Conservation (phyloP, 108 stramenopile species). For the Thalassiosira profunda region DNA sequence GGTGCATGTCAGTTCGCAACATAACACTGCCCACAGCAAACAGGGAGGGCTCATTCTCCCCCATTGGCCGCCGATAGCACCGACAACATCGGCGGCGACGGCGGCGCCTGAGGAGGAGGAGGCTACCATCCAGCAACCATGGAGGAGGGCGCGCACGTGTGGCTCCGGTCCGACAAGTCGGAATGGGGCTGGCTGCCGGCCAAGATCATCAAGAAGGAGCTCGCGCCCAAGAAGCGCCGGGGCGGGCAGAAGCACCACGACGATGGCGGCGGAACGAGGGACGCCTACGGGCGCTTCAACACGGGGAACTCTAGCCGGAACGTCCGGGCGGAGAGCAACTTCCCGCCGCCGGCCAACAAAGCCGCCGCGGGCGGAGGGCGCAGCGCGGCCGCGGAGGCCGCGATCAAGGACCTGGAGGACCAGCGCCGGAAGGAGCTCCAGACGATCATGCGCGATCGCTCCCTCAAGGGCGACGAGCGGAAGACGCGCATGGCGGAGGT, state of each 20-base stretch:
- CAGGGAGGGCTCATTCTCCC: no score
- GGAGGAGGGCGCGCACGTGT: conserved; percentile 52
- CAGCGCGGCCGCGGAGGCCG: neutral
- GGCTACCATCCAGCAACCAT: conserved; percentile 27
- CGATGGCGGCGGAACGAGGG: no score
- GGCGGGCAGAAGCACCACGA: conserved; percentile 2
- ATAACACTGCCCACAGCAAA: no score
- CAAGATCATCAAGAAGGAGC: conserved; percentile 35
- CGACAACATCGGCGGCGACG: no score
- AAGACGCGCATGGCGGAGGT: conserved; percentile 5
- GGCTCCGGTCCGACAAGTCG: conserved; percentile 45
- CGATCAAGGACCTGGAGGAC: neutral
- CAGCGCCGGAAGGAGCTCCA: neutral
- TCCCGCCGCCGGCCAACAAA: neutral
- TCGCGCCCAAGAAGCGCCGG: conserved; percentile 4
- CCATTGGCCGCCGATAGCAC: no score
- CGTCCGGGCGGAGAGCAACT: neutral
- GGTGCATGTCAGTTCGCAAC: no score
- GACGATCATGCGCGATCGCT: neutral
- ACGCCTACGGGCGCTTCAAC: neutral
- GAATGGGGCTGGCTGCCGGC: conserved; percentile 57
- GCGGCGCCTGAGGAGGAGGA: no score
- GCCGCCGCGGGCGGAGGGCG: neutral
- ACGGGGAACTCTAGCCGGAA: neutral
- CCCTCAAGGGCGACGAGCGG: conserved; percentile 3